Base-by-base conservation (phyloP, 23 red algal species). In the Gracilaria caudata region DNA sequence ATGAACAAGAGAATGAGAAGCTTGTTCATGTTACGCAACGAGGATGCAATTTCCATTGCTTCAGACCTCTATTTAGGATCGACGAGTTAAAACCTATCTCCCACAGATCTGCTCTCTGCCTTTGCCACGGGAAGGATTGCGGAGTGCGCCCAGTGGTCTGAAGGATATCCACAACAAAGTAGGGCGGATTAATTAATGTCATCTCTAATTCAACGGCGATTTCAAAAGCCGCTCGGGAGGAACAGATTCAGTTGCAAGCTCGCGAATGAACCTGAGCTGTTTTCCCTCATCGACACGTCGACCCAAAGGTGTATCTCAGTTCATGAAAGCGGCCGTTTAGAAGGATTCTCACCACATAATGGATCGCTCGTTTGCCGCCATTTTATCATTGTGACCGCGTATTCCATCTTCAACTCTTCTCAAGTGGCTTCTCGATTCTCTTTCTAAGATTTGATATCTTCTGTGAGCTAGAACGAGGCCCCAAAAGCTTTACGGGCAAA, bases 171-270 rank as follows among this genome's bases (percentile, higher is more conserved):
- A 63, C 29, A 32, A 32, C 19, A 23, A 63, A 4, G 3, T 24
- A 19, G 19, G 19, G 30, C 61, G 14, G 14, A 8, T 33, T 6
- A 66, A 66, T 35, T 66, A 28, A 60, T 19, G 61, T 66, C 0
- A 36, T 30, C 36, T 66, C 61, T 66, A 66, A 66, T 66, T 66
- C 61, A 66, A 66, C 61, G 61, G 61, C 30, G 61, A 66, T 66
- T 66, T 66, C 61, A 3, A 19, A 53, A 53, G 12, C 13, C 30
- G 19, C 61, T 4, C 30, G 8, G 1, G 30, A 36, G 3, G 13
- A 36, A 36, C 54, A 12, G 19, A 29, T 60, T 60, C 0, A 36
- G 32, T 17, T 0, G 29, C 61, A 66, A 35, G 32, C 30, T 16
- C 7, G 61, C 61, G 61, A 35, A 66, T 17, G 26, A 35, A 19